Base-by-base conservation (phyloP, 1,139 yeast genomes). In the Scheffersomyces illinoinensis region DNA sequence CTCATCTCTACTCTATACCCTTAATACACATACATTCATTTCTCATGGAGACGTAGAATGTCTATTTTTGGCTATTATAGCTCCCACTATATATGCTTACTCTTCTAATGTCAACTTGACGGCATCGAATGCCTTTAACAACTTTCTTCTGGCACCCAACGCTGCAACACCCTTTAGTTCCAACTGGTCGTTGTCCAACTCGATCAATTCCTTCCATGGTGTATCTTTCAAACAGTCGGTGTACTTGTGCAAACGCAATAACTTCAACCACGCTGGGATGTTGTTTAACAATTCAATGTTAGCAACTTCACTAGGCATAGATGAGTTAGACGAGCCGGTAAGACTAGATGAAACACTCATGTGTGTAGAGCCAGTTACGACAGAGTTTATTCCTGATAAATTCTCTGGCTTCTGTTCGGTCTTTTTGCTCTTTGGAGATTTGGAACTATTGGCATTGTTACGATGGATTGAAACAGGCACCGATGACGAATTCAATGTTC, bases 251-350 rank as follows among this genome's bases (percentile, higher is more conserved):
- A 95, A 81, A 62, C 99, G 81, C 63, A 95, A 79, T 21, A 93
- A 84, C 72, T 96, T 89, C 72, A 95, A 81, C 99, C 99, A 95
- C 4, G 91, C 90, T 3, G 98, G 97, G 57, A 95, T 87, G 71
- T 95, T 96, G 62, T 82, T 79, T 68, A 93, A 78, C 61, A 91
- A 76, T 58, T 85, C 86, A 50, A 82, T 77, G 66, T 87, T 89
- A 23, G 91, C 82, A 57, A 88, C 85, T 67, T 88, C 93, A 57
- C 82, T 78, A 5, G 91, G 89, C 75, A 89, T 85, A 49, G 70
- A 66, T 51, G 70, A 58, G 56, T 71, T 71, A 18, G 74, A 63
- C 1, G 66, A 58, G 20, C 61, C 57, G 12, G 59, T 55, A 20
- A 58, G 52, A 58, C 57, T 56, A 52, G 59, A 33, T 39, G 57